Base-by-base conservation (phyloP, 129 eudicot genomes). In the Apium graveolens region DNA sequence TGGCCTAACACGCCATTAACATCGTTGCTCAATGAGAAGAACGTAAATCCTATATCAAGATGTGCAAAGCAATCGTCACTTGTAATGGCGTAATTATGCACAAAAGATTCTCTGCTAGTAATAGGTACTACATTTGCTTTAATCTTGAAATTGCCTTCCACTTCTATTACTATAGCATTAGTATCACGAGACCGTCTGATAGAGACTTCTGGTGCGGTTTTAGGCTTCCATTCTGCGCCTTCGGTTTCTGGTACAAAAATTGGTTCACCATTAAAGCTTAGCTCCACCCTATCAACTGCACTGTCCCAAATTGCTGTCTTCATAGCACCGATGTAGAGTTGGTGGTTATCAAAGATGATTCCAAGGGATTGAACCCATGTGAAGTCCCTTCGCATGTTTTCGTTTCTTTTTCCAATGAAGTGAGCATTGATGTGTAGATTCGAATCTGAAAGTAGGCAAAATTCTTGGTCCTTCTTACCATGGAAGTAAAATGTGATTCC, bases 381-480 rank as follows among this genome's bases (percentile, higher is more conserved):
- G 72, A 87, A 90, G 82, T 90, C 94, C 16, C 91, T 74, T 31
- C 70, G 80, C 94, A 85, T 90, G 80, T 81, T 77, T 7, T 78
- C 35, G 55, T 87, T 87, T 73, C 88, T 65, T 14, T 73, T 83
- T 1, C 94, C 91, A 9, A 85, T 90, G 84, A 87, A 90, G 76
- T 87, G 94, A 32, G 89, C 94, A 51, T 90, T 90, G 86, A 90
- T 87, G 84, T 90, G 94, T 29, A 90, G 81, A 65, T 90, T 90
- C 38, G 84, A 49, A 45, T 90, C 94, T 3, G 94, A 73, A 3
- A 90, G 81, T 10, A 89, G 78, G 82, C 91, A 87, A 74, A 89
- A 89, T 38, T 87, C 85, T 35, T 38, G 72, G 77, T 80, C 86
- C 79, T 87, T 89, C 60, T 83, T 79, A 69, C 93, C 93, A 34